Evolutionary conservation across 352 stramenopile genomes (phyloP), one percentile per base, ranked within the genome.

Genomic region (Phytopythium delawarense): DNA sequence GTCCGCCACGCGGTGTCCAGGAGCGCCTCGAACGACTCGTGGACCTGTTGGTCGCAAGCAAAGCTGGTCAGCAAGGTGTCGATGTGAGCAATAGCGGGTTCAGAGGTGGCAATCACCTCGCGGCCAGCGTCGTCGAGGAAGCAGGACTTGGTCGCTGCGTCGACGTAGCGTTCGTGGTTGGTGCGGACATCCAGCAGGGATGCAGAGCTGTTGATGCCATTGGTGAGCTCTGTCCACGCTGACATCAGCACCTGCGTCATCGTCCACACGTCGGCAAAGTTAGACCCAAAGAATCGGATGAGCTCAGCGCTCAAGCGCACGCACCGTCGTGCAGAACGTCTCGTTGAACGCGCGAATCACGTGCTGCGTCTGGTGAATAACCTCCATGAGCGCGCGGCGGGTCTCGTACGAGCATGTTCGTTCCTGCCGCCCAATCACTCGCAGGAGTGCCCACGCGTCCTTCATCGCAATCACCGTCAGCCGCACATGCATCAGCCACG

Each of bases 311-410:
- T n/a, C 32, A 13, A 20, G 15, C 15, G 0, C 20, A 49, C 59
- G 12, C 63, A 85, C 76, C 63, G 75, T 74, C 16, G 70, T 75
- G 20, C 65, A 65, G 59, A 88, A 84, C 30, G 69, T 67, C 57
- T 80, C 76, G 45, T 79, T 84, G 51, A 84, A 82, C 37, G 72
- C 76, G 53, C 57, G 42, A 1, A 86, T 62, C 11, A 82, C 62
- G 23, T 61, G 32, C 57, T 86, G 74, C 51, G 74, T 84, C 61
- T 70, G 73, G 64, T 75, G 75, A 12, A 86, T 54, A 18, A 76
- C 61, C 28, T 69, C 57, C 25, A 30, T 18, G 7, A 61, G 28
- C 4, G 62, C 62, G 46, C 69, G 76, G 20, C 65, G 51, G 45
- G 60, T 70, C 39, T 82, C 66, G 53, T 69, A 57, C 34, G 32